phyloP scores from a whole-genome alignment of 2,329 filamentous ascomycete genomes.

The Stagonosporopsis vannaccii region DNA sequence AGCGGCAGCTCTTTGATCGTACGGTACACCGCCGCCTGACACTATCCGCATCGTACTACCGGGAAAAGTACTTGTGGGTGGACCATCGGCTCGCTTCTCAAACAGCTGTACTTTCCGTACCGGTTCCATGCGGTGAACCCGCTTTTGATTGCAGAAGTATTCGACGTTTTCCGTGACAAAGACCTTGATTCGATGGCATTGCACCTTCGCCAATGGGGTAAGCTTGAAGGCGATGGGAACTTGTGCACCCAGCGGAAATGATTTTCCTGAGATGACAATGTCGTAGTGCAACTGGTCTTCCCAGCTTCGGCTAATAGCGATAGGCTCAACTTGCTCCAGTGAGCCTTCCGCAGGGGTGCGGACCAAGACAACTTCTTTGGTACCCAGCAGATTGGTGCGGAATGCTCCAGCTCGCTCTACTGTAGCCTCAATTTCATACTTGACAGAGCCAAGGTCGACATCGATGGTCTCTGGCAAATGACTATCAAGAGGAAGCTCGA shows the following conservation, averaged over 20 bases:
- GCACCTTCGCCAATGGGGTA: slow-evolving; percentile 89
- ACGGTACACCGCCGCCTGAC: slow-evolving; percentile 80
- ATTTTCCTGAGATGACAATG: slow-evolving; percentile 94
- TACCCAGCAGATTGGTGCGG: slow-evolving; percentile 83
- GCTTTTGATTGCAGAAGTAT: slow-evolving; percentile 86
- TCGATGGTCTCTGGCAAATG: slow-evolving; percentile 83
- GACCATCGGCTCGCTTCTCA: slow-evolving; percentile 84
- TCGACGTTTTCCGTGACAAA: slow-evolving; percentile 90
- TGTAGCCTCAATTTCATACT: slow-evolving; percentile 84
- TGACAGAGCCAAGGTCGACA: slow-evolving; percentile 84
- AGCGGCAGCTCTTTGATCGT: slow-evolving; percentile 64
- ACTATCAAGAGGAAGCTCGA: slow-evolving; percentile 83
- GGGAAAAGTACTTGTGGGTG: slow-evolving; percentile 74
- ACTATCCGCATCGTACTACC: slow-evolving; percentile 78
- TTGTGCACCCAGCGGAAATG: slow-evolving; percentile 85
- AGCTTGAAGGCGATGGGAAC: slow-evolving; percentile 95
- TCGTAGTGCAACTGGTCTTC: slow-evolving; percentile 96
- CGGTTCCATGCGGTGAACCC: slow-evolving; percentile 83
- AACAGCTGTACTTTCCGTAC: slow-evolving; percentile 85
- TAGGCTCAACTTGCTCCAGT: slow-evolving; percentile 88
- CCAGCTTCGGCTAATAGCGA: slow-evolving; percentile 92
- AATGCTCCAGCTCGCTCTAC: slow-evolving; percentile 90
- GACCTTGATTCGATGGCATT: slow-evolving; percentile 91
- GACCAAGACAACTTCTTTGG: slow-evolving; percentile 82
- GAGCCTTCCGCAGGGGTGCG: slow-evolving; percentile 87